These are phyloP conservation scores for Ganoderma multipileum DNA, from an alignment of 1,284 basidiomycete species.

Conservation along the genomic window DNA sequence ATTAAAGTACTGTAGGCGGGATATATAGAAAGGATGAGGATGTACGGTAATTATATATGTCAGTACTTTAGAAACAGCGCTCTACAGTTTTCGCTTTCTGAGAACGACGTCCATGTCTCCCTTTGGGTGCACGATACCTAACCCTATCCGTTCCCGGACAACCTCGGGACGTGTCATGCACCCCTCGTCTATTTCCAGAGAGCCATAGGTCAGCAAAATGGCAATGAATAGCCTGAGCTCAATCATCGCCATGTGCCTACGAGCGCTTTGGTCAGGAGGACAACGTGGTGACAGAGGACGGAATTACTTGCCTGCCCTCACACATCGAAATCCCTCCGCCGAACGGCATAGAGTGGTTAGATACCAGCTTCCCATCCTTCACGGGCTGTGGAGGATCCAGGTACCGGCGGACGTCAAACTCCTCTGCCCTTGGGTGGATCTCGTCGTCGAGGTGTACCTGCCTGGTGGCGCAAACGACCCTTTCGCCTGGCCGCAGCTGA, in stretches of 20 bases:
- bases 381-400: constrained; percentile 20
- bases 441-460: constrained; percentile 34
- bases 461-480: constrained; percentile 37
- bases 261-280: not conserved
- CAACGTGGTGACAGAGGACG: not conserved
- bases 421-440: constrained; percentile 27
- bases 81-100: constrained; percentile 19
- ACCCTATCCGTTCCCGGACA: constrained; percentile 23
- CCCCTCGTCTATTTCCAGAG: constrained; percentile 23
- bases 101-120: constrained; percentile 29
- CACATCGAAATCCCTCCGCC: constrained; percentile 36
- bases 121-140: constrained; percentile 25
- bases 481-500: constrained; percentile 31
- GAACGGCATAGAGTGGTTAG: constrained; percentile 36
- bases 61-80: not conserved
- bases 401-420: constrained; percentile 31
- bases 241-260: constrained; percentile 29
- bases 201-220: constrained; percentile 24
- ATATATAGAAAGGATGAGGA: not conserved
- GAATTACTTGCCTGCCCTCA: constrained; percentile 31
- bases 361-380: constrained; percentile 32
- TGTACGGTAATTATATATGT: not conserved
- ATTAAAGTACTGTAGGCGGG: not conserved
- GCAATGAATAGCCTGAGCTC: constrained; percentile 29
- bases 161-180: constrained; percentile 21